phyloP scores from a whole-genome alignment of 768 basidiomycete genomes.

The Mycena vulgaris region DNA sequence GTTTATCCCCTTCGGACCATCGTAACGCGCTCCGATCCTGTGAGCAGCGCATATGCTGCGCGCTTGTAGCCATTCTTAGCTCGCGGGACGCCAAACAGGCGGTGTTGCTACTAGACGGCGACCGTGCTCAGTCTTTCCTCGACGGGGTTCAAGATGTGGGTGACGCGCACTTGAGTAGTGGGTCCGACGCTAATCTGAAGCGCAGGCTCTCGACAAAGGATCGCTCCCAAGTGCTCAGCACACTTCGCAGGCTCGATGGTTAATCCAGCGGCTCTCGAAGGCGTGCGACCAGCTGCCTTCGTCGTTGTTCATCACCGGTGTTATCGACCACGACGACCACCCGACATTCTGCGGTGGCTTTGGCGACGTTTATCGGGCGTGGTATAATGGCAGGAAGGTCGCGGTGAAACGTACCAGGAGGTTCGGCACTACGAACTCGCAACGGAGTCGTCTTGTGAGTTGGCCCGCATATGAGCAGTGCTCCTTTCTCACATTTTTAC shows the following conservation, averaged over 20 bases:
- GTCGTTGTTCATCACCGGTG: slow-evolving; percentile 18
- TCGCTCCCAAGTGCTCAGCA: slow-evolving; percentile 7
- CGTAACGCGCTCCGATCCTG: slow-evolving; percentile 7
- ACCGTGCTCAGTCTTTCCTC: slow-evolving; percentile 8
- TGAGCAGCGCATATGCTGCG: slow-evolving; percentile 3
- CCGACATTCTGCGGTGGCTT: too few relatives aligned
- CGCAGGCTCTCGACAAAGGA: slow-evolving; percentile 3
- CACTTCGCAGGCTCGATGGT: not conserved
- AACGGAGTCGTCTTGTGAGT: not conserved
- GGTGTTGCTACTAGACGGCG: not conserved
- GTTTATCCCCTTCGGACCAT: not conserved
- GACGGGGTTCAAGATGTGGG: slow-evolving; percentile 5
- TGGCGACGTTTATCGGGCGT: slow-evolving; percentile 12
- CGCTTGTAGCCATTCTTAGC: not conserved
- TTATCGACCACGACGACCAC: slow-evolving; percentile 13
- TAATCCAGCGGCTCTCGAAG: slow-evolving; percentile 7
- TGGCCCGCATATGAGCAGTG: not conserved
- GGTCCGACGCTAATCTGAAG: not conserved
- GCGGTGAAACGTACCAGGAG: slow-evolving; percentile 15
- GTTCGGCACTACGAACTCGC: not conserved
- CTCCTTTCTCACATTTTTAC: not conserved
- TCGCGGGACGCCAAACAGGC: slow-evolving; percentile 1
- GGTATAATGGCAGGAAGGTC: not conserved
- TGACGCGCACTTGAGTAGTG: not conserved
- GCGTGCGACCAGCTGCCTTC: not conserved